Evolutionary conservation across 2,329 filamentous ascomycete genomes (phyloP).

Genomic region (Fusarium redolens): DNA sequence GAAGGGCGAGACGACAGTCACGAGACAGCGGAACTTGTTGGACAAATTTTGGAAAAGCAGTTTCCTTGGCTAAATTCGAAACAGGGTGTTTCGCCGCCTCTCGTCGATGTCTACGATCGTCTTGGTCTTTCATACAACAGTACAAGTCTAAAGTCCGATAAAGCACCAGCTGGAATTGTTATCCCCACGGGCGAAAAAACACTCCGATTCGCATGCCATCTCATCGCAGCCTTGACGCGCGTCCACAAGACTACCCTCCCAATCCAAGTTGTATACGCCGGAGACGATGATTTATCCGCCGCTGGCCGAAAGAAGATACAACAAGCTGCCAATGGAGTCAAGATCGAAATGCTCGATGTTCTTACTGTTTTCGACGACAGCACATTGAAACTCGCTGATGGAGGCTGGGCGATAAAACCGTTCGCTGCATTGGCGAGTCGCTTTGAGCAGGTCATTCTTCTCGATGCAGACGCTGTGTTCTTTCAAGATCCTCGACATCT

Average conservation of each 20-base stretch:
- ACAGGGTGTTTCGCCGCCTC: constrained; percentile 17
- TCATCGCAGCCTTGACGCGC: constrained; percentile 48
- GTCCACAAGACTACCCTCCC: constrained; percentile 48
- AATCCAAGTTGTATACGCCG: constrained; percentile 53
- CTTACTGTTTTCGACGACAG: constrained; percentile 49
- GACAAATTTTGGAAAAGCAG: constrained; percentile 4
- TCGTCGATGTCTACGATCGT: constrained; percentile 20
- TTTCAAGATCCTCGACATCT: constrained; percentile 51
- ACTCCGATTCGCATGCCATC: constrained; percentile 51
- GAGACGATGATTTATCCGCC: constrained; percentile 47
- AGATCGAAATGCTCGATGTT: constrained; percentile 50
- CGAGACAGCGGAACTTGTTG: constrained; percentile 17
- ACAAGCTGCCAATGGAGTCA: constrained; percentile 20
- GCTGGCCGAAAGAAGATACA: constrained; percentile 43
- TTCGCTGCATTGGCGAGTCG: constrained; percentile 53
- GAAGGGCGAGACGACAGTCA: neutral
- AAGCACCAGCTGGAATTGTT: constrained; percentile 48
- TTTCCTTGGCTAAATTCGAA: constrained; percentile 45
- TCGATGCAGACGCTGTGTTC: constrained; percentile 56
- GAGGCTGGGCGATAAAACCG: constrained; percentile 56
- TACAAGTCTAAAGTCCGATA: constrained; percentile 14
- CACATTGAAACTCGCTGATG: constrained; percentile 44
- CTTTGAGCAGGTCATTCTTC: constrained; percentile 53
- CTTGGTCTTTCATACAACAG: constrained; percentile 9
- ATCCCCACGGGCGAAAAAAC: constrained; percentile 49